These are phyloP conservation scores for Podospora australis DNA, from an alignment of 495 filamentous ascomycete species.

Conservation along the genomic window DNA sequence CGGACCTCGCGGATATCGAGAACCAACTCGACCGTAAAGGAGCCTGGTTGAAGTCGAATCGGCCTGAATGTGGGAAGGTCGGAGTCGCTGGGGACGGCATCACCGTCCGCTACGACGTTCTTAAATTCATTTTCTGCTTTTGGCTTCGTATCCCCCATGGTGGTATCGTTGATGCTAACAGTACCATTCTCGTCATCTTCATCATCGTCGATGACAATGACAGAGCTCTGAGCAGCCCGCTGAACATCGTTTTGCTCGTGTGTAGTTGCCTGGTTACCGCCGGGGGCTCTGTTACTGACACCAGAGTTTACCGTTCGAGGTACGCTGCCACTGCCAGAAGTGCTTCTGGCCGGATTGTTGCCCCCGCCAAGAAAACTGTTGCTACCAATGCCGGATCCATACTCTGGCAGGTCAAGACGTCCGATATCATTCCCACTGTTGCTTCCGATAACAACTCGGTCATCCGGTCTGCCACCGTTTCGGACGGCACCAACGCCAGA, in stretches of 20 bases:
- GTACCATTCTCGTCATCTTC: slow-evolving; percentile 12
- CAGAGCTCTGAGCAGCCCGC: background rate
- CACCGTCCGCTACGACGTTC: slow-evolving; percentile 38
- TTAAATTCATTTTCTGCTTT: slow-evolving; percentile 15
- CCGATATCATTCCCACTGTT: background rate
- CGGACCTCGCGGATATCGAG: slow-evolving; percentile 75
- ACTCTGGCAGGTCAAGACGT: too few relatives aligned
- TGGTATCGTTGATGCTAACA: background rate
- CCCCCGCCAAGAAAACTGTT: background rate
- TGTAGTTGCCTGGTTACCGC: background rate
- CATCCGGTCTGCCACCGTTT: background rate
- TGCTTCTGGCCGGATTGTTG: background rate
- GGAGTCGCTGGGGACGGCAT: slow-evolving; percentile 22
- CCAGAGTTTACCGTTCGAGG: background rate
- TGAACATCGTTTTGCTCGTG: background rate
- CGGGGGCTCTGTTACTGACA: background rate
- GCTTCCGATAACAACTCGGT: background rate
- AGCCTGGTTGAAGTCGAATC: slow-evolving; percentile 53
- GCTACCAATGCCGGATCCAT: too few relatives aligned
- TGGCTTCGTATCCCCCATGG: slow-evolving; percentile 3
- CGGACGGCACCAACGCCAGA: too few relatives aligned
- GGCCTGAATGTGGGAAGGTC: slow-evolving; percentile 49
- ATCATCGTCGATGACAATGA: slow-evolving; percentile 6
- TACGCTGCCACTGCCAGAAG: background rate
- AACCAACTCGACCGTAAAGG: slow-evolving; percentile 67